Conservation (phyloP, 805 yeast species). For the Starmerella stellata region DNA sequence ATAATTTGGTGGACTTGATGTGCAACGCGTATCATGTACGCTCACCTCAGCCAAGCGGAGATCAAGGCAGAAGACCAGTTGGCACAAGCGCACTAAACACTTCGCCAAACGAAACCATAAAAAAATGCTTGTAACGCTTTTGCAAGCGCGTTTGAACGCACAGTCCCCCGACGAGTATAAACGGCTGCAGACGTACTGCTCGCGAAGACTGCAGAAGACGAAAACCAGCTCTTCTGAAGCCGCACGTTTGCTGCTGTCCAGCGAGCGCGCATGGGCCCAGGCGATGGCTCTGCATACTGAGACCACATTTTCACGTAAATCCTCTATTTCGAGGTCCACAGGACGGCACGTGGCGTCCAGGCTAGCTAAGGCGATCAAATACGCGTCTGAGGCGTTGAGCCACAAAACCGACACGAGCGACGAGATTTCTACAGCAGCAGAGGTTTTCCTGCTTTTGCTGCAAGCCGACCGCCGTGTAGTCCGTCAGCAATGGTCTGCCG, state of each 20-base stretch:
- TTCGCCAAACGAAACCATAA: no score
- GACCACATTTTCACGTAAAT: slow-evolving; percentile 28
- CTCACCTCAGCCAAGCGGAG: no score
- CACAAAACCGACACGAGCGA: slow-evolving; percentile 9
- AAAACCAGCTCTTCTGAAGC: slow-evolving; percentile 38
- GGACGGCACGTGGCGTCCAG: slow-evolving; percentile 40
- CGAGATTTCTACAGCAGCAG: slow-evolving; percentile 13
- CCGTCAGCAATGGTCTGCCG: slow-evolving; percentile 42
- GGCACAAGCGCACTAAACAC: no score
- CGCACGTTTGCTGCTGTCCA: slow-evolving; percentile 37
- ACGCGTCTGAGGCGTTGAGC: slow-evolving; percentile 24
- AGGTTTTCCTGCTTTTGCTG: slow-evolving; percentile 28
- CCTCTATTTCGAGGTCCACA: slow-evolving; percentile 27
- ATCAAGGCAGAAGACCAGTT: no score
- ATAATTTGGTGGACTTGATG: no score
- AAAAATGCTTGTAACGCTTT: background rate
- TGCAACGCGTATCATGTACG: no score
- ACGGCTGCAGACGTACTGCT: background rate
- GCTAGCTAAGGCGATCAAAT: slow-evolving; percentile 42
- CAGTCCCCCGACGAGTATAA: background rate
- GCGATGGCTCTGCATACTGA: slow-evolving; percentile 45
- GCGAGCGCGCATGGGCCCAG: slow-evolving; percentile 59
- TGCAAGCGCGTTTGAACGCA: background rate
- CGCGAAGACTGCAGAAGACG: slow-evolving; percentile 41
- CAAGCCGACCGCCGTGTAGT: slow-evolving; percentile 36